Evolutionary conservation across 805 yeast genomes (phyloP), one percentile per base, ranked within the genome.

Genomic region (Pichia exigua): DNA sequence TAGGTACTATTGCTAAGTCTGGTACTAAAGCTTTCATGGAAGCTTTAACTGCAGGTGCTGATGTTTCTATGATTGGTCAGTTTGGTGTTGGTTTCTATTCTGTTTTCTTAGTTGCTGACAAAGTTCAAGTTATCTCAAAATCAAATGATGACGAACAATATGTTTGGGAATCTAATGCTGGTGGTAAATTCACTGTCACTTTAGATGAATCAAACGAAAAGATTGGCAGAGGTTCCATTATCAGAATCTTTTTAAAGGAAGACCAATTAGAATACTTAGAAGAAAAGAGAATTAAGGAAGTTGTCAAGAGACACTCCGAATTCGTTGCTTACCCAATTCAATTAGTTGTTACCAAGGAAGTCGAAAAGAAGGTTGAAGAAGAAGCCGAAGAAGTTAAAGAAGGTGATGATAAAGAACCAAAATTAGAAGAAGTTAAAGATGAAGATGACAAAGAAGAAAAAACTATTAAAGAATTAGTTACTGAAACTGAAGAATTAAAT

Each of bases 31-130:
- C 96, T 64, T 94, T 94, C 75, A 94, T 94, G 99, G 99, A 94
- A 78, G 99, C 99, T 61, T 81, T 95, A 61, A 85, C 96, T 61
- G 98, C 97, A 60, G 99, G 99, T 77, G 99, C 99, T 57, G 99
- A 94, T 73, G 97, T 94, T 58, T 91, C 98, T 59, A 94, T 94
- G 99, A 94, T 94, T 77, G 99, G 99, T 82, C 99, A 94, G 79
- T 94, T 94, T 79, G 99, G 99, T 90, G 99, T 94, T 65, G 99
- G 99, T 84, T 94, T 94, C 92, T 94, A 94, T 85, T 94, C 99
- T 51, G 80, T 92, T 62, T 94, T 94, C 87, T 82, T 94, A 78
- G 99, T 94, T 70, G 98, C 99, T 65, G 99, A 94, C 78, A 88
- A 82, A 65, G 99, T 94, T 59, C 97, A 94, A 78, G 99, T 94